These are phyloP conservation scores for Xylariaceae sp. DNA, from an alignment of 2,329 filamentous ascomycete genomes.

Conservation along the genomic window DNA sequence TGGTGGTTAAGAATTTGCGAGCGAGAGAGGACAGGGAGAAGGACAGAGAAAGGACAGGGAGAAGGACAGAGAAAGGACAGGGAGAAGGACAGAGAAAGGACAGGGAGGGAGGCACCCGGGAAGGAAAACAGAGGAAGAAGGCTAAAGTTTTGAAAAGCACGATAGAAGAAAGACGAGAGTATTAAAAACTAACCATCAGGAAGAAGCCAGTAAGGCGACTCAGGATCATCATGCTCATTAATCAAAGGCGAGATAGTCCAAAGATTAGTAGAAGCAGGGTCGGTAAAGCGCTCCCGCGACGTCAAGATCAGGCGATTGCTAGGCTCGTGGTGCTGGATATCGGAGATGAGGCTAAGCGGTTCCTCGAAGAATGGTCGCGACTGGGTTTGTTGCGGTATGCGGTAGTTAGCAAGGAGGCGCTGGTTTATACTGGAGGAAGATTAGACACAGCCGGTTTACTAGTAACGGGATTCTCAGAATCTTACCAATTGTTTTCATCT, in stretches of 20 bases:
- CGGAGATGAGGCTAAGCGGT: constrained; percentile 36
- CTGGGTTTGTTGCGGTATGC: not conserved
- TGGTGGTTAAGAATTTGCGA: too few species aligned
- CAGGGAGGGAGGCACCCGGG: too few species aligned
- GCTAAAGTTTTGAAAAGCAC: not conserved
- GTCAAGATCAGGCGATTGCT: constrained; percentile 28
- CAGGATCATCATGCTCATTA: not conserved
- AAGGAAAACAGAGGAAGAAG: not conserved
- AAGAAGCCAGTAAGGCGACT: constrained; percentile 5
- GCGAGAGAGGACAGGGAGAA: too few species aligned
- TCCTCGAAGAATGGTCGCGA: constrained; percentile 28
- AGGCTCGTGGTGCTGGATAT: constrained; percentile 45
- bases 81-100: not conserved
- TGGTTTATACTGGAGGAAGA: constrained; percentile 22
- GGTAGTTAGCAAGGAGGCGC: constrained; percentile 23
- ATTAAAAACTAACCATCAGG: constrained; percentile 6
- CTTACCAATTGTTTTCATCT: constrained; percentile 41
- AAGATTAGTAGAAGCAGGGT: not conserved
- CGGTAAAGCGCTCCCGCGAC: not conserved
- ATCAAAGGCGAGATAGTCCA: not conserved
- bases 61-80: not conserved
- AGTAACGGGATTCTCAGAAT: not conserved
- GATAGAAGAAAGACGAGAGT: not conserved
- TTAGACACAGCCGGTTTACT: not conserved
- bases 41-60: too few species aligned